These are phyloP conservation scores for Nitzschia sp. DNA, from an alignment of 108 stramenopile genomes.

Conservation along the genomic window DNA sequence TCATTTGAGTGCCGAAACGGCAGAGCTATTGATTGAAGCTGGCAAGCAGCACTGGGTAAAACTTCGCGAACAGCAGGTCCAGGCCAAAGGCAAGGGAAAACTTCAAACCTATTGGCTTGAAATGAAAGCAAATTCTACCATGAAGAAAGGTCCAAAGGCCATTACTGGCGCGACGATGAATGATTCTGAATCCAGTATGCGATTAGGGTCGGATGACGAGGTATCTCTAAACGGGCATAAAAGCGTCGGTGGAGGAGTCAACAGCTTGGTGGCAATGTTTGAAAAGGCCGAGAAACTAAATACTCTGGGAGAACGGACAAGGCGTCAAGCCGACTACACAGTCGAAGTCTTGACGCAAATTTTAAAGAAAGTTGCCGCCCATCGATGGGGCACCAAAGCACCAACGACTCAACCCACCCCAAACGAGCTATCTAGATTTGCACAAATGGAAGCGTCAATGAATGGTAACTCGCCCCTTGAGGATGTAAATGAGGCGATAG, in stretches of 20 bases:
- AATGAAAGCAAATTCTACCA: background rate
- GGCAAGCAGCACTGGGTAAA: constrained; percentile 52
- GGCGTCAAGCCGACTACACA: constrained; percentile 27
- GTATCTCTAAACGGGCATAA: background rate
- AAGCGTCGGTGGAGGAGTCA: constrained; percentile 7
- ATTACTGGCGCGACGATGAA: background rate
- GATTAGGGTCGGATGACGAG: background rate
- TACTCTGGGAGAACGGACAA: background rate
- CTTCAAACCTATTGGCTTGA: constrained; percentile 23
- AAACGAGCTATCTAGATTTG: background rate
- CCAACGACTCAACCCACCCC: background rate
- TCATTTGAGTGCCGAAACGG: constrained; percentile 54
- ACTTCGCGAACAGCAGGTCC: constrained; percentile 33
- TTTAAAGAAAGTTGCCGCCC: constrained; percentile 28
- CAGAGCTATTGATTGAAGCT: constrained; percentile 35
- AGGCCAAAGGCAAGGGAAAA: constrained; percentile 69
- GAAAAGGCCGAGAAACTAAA: constrained; percentile 7
- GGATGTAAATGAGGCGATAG: constrained; percentile 31
- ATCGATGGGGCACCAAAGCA: constrained; percentile 4
- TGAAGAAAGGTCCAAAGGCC: background rate
- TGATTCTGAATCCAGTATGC: background rate
- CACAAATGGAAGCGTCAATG: background rate
- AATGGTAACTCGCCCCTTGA: background rate
- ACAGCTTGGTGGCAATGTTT: background rate
- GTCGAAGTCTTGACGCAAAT: constrained; percentile 26